A percentile compares a stretch with the other conserved stretches of the same genome.
phyloP scores from a whole-genome alignment of 495 filamentous ascomycete species.

The Gamarada debralockiae region DNA sequence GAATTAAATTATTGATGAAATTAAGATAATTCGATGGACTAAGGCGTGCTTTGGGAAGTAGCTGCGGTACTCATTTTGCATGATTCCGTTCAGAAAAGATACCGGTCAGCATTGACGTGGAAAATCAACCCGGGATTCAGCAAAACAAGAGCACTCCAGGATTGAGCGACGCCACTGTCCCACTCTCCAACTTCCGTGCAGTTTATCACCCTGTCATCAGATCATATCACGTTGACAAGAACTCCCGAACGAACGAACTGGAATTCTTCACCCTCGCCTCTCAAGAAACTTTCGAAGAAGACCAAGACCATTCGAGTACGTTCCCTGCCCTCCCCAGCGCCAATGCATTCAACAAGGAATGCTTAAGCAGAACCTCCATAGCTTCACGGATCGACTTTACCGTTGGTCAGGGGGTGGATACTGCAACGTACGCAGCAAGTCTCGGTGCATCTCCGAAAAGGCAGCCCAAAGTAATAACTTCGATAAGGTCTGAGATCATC shows the following conservation, averaged over 20 bases:
- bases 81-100: background rate
- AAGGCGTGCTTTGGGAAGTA: background rate
- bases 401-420: background rate
- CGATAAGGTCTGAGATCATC: constrained; percentile 13
- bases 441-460: background rate
- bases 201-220: constrained; percentile 7
- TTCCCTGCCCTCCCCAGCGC: background rate
- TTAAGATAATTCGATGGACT: background rate
- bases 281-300: background rate
- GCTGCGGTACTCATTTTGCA: background rate
- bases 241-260: background rate
- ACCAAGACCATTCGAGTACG: background rate
- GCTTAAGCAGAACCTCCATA: background rate
- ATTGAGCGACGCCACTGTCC: constrained; percentile 4
- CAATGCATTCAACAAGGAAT: background rate
- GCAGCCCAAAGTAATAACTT: background rate
- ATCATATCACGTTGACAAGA: constrained; percentile 9
- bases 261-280: background rate
- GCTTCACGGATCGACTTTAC: background rate
- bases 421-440: background rate
- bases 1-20: background rate
- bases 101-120: background rate
- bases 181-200: background rate
- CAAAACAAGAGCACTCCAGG: background rate
- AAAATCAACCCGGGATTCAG: background rate